phyloP scores from a whole-genome alignment of 2,329 filamentous ascomycete species.

The Aspergillus fumigatus region DNA sequence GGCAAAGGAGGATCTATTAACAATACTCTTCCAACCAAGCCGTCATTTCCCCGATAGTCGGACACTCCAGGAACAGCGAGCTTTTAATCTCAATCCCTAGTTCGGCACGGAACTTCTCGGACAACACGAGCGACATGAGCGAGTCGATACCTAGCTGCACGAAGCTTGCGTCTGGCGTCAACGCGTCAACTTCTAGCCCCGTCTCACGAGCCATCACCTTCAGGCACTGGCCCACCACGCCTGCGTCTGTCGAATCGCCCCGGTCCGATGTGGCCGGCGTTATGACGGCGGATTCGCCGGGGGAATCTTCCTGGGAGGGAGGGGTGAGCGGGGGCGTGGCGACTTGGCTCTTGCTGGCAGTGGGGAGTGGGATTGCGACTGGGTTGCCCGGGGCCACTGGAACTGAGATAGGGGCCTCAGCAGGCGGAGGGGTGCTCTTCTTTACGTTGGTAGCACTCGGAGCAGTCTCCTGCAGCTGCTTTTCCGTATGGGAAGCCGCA shows the following conservation, averaged over 20 bases:
- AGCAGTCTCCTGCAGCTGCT: no score
- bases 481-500: background rate
- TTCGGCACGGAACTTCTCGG: conserved; percentile 28
- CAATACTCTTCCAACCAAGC: conserved; percentile 12
- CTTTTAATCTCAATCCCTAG: conserved; percentile 27
- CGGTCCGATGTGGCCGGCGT: background rate
- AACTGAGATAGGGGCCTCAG: no score
- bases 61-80: conserved; percentile 21
- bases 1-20: background rate
- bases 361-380: no score
- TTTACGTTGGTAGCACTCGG: background rate
- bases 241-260: background rate
- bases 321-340: no score
- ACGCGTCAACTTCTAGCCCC: conserved; percentile 17
- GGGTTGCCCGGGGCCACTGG: no score
- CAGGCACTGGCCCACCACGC: conserved; percentile 15
- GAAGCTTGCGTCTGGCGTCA: conserved; percentile 23
- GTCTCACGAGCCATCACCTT: conserved; percentile 26
- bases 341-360: no score
- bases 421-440: no score
- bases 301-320: no score
- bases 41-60: conserved; percentile 17
- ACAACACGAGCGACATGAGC: conserved; percentile 33
- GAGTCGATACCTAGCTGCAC: conserved; percentile 33
- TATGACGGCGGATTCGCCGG: background rate